Base-by-base conservation (phyloP, 306 rosid species). In the Inga laurina region DNA sequence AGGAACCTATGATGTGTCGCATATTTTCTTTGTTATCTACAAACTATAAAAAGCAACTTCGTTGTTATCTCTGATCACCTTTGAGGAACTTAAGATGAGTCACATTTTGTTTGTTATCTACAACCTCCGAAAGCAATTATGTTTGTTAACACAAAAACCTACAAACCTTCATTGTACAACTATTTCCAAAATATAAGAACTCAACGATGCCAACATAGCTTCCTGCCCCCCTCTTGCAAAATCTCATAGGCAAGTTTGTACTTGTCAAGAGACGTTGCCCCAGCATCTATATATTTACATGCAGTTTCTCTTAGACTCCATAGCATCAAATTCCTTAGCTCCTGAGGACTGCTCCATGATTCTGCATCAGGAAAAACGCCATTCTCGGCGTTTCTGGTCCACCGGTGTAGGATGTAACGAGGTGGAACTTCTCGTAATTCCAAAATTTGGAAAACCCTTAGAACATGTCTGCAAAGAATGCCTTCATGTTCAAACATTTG, bases 221-320 rank as follows among this genome's bases (percentile, higher is more conserved):
- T 96, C 80, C 96, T 88, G 84, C 99, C 94, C 71, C 99, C 97
- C 84, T 96, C 99, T 30, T 90, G 87, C 94, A 96, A 88, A 62
- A 93, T 93, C 82, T 96, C 99, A 43, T 89, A 91, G 72, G 99
- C 99, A 82, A 96, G 92, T 84, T 88, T 96, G 88, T 90, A 93
- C 87, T 93, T 93, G 82, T 92, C 99, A 45, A 91, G 88, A 45
- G 98, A 96, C 66, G 93, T 56, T 81, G 94, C 88, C 65, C 99
- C 99, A 12, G 98, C 98, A 61, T 93, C 98, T 81, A 96, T 72
- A 85, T 92, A 96, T 88, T 91, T 94, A 77, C 92, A 87, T 51
- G 99, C 98, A 71, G 97, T 89, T 86, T 96, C 99, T 83, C 99
- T 93, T 68, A 96, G 88, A 89, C 98, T 93, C 99, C 99, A 96